Evolutionary conservation across 2,329 filamentous ascomycete genomes (phyloP), one percentile per base, ranked within the genome.

Genomic region (Nothophaeocryptopus gaeumannii): DNA sequence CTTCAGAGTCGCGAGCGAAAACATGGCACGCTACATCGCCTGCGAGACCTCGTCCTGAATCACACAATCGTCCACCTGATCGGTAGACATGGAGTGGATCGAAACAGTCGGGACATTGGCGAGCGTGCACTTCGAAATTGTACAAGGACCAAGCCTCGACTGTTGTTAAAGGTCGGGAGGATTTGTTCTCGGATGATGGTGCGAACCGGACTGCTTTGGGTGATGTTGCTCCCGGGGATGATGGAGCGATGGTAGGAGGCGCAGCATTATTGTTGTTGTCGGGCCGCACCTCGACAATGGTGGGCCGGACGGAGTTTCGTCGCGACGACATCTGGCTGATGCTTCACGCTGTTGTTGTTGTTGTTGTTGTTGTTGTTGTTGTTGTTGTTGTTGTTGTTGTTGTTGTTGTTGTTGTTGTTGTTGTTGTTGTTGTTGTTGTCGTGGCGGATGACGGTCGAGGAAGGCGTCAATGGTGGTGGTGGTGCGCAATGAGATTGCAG

Each of bases 121-220:
- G 67, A 32, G 73, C 72, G 63, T 78, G 75, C 51, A 63, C 66
- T 58, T 77, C 74, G 51, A 75, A 76, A 66, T 74, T 63, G 64
- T 75, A 74, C 47, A 73, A 61, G 2, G 71, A 70, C 73, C 73
- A 75, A 54, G 67, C 69, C 63, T 77, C 74, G 33, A 65, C 58
- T 5, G 61, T 60, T 51, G 67, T 71, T 33, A 72, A 61, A 26
- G 71, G 70, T 40, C 74, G 69, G 4, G 70, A 71, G 58, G 71
- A 62, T 14, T 65, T 63, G 49, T 58, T 56, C 40, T 51, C 39
- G 29, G 53, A 51, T 11, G 46, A 50, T 7, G 60, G 55, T 26
- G 60, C 64, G 41, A 68, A 67, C 38, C 57, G 62, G 16, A 66
- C 65, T 3, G 54, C 49, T 47, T 67, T 67, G 37, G 62, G 56